These are phyloP conservation scores for Claviceps humidiphila DNA, from an alignment of 2,329 filamentous ascomycete species.

Conservation along the genomic window DNA sequence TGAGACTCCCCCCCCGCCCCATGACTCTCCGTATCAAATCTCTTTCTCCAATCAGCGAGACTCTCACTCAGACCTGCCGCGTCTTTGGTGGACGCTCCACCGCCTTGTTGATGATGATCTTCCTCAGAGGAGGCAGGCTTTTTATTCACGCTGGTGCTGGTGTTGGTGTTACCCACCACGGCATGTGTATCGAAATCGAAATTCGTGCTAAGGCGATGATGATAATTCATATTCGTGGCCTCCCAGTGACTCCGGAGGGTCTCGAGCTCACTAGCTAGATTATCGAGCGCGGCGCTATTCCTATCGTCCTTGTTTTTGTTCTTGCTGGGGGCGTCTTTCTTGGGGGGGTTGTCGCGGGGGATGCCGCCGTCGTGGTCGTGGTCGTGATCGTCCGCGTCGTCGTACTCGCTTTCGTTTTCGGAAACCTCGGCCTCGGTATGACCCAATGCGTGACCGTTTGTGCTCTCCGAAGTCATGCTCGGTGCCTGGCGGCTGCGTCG, in stretches of 20 bases:
- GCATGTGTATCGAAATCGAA: constrained; percentile 63
- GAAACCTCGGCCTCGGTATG: constrained; percentile 42
- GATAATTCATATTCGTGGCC: constrained; percentile 87
- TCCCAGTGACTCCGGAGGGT: constrained; percentile 87
- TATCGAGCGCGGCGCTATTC: constrained; percentile 65
- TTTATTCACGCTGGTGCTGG: constrained; percentile 18
- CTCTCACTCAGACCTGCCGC: constrained; percentile 51
- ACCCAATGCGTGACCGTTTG: constrained; percentile 25
- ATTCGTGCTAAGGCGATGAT: constrained; percentile 77
- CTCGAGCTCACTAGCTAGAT: constrained; percentile 82
- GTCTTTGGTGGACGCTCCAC: constrained; percentile 9
- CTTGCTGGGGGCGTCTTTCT: constrained; percentile 17
- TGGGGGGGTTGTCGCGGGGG: neutral
- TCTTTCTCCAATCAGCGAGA: constrained; percentile 67
- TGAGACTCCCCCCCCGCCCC: constrained; percentile 2
- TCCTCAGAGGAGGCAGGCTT: constrained; percentile 9
- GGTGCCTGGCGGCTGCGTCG: constrained; percentile 52
- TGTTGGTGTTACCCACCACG: constrained; percentile 6
- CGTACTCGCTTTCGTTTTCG: constrained; percentile 49
- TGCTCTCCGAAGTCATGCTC: constrained; percentile 26
- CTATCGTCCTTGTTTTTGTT: constrained; percentile 35
- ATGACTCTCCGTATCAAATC: constrained; percentile 46
- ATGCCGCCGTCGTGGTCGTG: neutral
- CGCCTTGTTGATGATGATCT: constrained; percentile 22
- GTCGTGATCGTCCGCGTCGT: neutral